These are phyloP conservation scores for Penicillium odoratum DNA, from an alignment of 495 filamentous ascomycete genomes.

Conservation along the genomic window DNA sequence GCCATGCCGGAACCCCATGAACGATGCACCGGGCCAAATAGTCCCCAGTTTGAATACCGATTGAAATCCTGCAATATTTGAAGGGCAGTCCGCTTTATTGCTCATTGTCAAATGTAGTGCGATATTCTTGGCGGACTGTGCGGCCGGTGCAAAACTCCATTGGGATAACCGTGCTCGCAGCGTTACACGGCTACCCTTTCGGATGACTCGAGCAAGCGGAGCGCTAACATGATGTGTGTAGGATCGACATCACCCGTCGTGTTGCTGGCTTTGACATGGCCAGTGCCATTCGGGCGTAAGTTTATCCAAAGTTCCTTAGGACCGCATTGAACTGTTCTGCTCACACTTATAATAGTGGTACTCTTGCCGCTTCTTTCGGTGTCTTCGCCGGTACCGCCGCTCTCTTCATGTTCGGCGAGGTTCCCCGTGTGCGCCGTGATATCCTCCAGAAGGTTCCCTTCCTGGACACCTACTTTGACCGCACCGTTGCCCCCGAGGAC, in stretches of 20 bases:
- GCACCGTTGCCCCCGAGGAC: conserved; percentile 62
- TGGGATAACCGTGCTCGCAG: not conserved
- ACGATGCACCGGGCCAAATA: not conserved
- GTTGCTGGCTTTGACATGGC: conserved; percentile 52
- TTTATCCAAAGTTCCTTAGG: conserved; percentile 14
- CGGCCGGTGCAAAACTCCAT: not conserved
- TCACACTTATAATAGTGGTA: conserved; percentile 43
- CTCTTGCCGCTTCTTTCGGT: conserved; percentile 58
- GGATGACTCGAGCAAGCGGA: not conserved
- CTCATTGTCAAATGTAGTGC: not conserved
- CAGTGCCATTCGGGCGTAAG: conserved; percentile 51
- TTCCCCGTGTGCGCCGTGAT: conserved; percentile 66
- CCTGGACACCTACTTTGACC: conserved; percentile 58
- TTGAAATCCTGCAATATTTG: not conserved
- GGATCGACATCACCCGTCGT: conserved; percentile 52
- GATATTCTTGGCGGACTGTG: not conserved
- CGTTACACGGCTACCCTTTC: not conserved
- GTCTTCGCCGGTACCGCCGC: conserved; percentile 60
- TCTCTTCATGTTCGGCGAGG: conserved; percentile 71
- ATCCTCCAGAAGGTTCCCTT: conserved; percentile 64
- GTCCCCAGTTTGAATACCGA: not conserved
- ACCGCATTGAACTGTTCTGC: not conserved
- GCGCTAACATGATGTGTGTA: conserved; percentile 28
- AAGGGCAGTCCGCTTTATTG: no score
- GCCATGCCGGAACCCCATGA: not conserved